Evolutionary conservation across 1,284 basidiomycete genomes (phyloP).

Genomic region (Malassezia japonica): DNA sequence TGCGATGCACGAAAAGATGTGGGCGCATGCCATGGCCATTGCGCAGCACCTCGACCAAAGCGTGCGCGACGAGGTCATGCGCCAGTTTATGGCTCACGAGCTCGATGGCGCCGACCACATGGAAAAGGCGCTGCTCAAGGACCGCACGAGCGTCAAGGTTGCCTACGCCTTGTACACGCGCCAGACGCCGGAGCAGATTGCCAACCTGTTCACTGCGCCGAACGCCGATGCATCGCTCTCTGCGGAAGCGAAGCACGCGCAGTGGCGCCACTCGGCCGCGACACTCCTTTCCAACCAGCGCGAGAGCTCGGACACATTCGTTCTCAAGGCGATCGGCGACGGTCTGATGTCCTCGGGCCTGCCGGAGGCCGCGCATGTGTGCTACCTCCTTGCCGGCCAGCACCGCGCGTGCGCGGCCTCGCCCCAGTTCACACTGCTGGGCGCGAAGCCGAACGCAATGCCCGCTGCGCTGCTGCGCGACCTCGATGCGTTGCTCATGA

Average conservation of each 20-base stretch:
- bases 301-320: constrained; percentile 55
- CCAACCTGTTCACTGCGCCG: background rate
- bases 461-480: constrained; percentile 62
- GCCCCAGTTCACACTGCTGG: constrained; percentile 50
- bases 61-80: constrained; percentile 80
- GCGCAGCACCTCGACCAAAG: constrained; percentile 86
- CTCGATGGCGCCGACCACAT: constrained; percentile 52
- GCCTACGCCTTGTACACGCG: constrained; percentile 43
- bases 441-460: constrained; percentile 54
- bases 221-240: background rate
- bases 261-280: constrained; percentile 60
- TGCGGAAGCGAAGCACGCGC: constrained; percentile 16
- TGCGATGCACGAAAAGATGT: constrained; percentile 76
- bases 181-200: constrained; percentile 19
- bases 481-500: constrained; percentile 70
- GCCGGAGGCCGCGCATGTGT: constrained; percentile 78
- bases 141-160: constrained; percentile 39
- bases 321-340: constrained; percentile 77
- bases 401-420: background rate
- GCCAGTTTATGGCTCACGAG: constrained; percentile 73
- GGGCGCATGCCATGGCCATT: constrained; percentile 93
- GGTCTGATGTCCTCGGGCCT: constrained; percentile 64
- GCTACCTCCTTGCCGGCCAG: constrained; percentile 58
- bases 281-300: constrained; percentile 71
- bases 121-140: constrained; percentile 15